Conservation (phyloP, 2,329 filamentous ascomycete genomes). For the Xenoacremonium recifei region DNA sequence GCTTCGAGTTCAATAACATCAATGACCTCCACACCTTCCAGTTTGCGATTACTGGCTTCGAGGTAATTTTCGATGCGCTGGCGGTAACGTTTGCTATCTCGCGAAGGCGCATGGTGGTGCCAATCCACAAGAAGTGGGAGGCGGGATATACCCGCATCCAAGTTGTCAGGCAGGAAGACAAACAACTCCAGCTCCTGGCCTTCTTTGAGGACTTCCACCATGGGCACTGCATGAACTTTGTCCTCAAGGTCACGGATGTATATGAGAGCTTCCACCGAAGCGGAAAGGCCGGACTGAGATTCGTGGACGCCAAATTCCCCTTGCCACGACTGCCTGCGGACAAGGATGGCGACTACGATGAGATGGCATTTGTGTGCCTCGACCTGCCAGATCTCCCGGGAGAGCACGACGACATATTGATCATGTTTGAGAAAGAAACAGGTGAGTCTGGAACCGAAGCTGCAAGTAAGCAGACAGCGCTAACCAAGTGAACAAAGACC, state of each 20-base stretch:
- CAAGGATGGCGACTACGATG: slow-evolving; percentile 51
- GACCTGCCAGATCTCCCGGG: slow-evolving; percentile 87
- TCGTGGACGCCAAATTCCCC: slow-evolving; percentile 89
- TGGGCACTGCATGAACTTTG: slow-evolving; percentile 85
- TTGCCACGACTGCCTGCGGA: slow-evolving; percentile 63
- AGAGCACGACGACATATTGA: slow-evolving; percentile 88
- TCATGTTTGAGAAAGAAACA: slow-evolving; percentile 76
- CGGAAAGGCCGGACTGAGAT: slow-evolving; percentile 69
- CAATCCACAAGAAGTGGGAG: slow-evolving; percentile 94
- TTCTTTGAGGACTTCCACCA: slow-evolving; percentile 89
- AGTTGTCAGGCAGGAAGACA: slow-evolving; percentile 69
- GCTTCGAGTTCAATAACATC: slow-evolving; percentile 65
- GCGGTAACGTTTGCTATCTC: slow-evolving; percentile 78
- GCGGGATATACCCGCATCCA: slow-evolving; percentile 78
- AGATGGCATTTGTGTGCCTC: slow-evolving; percentile 75
- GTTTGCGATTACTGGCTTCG: slow-evolving; percentile 74
- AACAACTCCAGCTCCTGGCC: slow-evolving; percentile 72
- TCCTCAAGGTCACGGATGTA: slow-evolving; percentile 78
- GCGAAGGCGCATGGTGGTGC: slow-evolving; percentile 82
- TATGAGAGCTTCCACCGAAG: slow-evolving; percentile 68
- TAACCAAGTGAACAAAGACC: slow-evolving; percentile 43
- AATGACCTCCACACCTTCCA: slow-evolving; percentile 77
- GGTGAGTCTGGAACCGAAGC: slow-evolving; percentile 43
- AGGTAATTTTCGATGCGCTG: slow-evolving; percentile 70
- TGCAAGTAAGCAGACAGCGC: slow-evolving; percentile 1